Base-by-base conservation (phyloP, 2,329 filamentous ascomycete genomes). In the Spiromastix sp. region DNA sequence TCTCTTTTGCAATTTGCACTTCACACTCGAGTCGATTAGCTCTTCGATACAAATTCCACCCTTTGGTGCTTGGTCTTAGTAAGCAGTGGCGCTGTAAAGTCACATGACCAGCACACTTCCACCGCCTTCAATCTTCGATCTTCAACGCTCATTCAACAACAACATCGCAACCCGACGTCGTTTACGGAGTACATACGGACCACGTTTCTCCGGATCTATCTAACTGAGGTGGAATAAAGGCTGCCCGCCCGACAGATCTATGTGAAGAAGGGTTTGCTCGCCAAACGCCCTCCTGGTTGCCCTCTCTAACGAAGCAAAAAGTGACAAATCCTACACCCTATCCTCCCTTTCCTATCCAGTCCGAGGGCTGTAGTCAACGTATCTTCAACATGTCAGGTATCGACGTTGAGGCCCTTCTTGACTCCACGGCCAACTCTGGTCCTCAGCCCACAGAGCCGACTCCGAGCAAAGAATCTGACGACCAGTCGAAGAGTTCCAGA, bases 321-420 rank as follows among this genome's bases (percentile, higher is more conserved):
- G 61, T 58, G 61, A 44, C 48, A 48, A 50, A 40, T 49, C 47
- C 49, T 48, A 41, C 49, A 50, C 32, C 43, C 39, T 46, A 43
- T 50, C 42, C 42, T 45, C 38, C 43, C 39, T 45, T 48, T 45
- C 38, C 44, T 43, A n/a, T 48, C 44, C 40, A 41, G 41, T 43
- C 41, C 44, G 50, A 49, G 46, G 48, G 46, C 49, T 47, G 43
- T 42, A 42, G 42, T 43, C 42, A 42, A 40, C 46, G 43, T 45
- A 42, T 44, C 33, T 34, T 50, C 61, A 66, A 48, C 48, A 81
- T 81, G 77, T 77, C 77, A 56, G 71, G 71, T 59, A 67, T 80
- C 48, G 85, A 93, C 56, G 85, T 95, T 50, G 87, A 95, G 70
- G 85, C 85, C 47, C 74, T 95, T 46, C 77, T 95, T 48, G 86